Evolutionary conservation across 2,329 filamentous ascomycete genomes (phyloP).

Genomic region (Arthroderma sp.): DNA sequence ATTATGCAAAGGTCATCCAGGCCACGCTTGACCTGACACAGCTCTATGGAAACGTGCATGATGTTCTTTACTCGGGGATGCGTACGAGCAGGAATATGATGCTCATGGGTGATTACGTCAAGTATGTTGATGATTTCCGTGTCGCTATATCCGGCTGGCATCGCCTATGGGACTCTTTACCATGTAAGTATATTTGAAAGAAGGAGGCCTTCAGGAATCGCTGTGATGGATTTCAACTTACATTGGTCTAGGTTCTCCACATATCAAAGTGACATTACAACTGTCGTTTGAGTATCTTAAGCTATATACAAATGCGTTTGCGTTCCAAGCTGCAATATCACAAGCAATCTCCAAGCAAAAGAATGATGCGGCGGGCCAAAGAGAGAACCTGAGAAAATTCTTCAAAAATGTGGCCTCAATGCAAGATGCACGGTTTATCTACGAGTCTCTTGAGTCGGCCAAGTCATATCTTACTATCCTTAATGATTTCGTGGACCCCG

Average conservation of each 20-base stretch:
- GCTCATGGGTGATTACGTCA: constrained; percentile 57
- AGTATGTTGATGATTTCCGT: constrained; percentile 62
- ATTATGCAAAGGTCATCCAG: constrained; percentile 56
- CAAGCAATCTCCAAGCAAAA: constrained; percentile 32
- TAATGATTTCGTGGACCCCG: constrained; percentile 46
- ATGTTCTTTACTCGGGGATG: constrained; percentile 59
- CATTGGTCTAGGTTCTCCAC: constrained; percentile 39
- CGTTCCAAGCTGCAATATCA: constrained; percentile 56
- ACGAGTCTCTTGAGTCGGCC: constrained; percentile 51
- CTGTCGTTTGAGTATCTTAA: constrained; percentile 61
- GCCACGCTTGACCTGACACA: constrained; percentile 59
- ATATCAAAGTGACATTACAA: constrained; percentile 53
- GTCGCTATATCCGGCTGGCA: constrained; percentile 58
- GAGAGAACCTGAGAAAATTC: constrained; percentile 29
- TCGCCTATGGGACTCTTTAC: constrained; percentile 52
- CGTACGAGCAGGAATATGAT: constrained; percentile 57
- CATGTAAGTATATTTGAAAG: constrained; percentile 34
- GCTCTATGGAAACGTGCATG: constrained; percentile 60
- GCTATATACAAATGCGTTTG: constrained; percentile 62
- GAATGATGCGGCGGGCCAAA: constrained; percentile 21
- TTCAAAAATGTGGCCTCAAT: constrained; percentile 45
- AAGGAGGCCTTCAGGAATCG: too few species aligned
- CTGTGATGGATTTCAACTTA: neutral
- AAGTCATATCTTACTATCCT: constrained; percentile 48
- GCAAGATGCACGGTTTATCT: constrained; percentile 53